These are phyloP conservation scores for Fragosphaeria purpurea DNA, from an alignment of 2,329 filamentous ascomycete species.

Conservation along the genomic window DNA sequence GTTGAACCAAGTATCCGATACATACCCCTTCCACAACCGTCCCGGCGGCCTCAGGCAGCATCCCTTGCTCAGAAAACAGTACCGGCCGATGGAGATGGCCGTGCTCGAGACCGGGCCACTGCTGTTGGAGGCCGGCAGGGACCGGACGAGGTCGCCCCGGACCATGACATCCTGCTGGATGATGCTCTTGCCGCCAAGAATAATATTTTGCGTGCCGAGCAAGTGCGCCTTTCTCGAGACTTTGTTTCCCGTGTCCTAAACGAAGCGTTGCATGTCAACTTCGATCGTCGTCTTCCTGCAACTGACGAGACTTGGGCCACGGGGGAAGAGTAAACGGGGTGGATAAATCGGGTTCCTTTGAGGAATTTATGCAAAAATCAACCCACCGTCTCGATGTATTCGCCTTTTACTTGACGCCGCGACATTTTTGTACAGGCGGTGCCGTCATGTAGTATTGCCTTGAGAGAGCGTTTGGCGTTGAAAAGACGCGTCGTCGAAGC, in stretches of 20 bases:
- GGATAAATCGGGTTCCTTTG: too few relatives aligned
- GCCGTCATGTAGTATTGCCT: too few relatives aligned
- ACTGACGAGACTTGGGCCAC: too few relatives aligned
- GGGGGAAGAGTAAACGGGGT: too few relatives aligned
- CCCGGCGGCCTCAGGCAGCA: constrained; percentile 75
- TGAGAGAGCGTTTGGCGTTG: too few relatives aligned
- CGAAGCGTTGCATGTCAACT: too few relatives aligned
- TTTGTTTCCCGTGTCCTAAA: constrained; percentile 93
- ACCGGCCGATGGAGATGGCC: constrained; percentile 80
- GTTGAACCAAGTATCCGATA: not conserved
- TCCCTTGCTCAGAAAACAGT: constrained; percentile 76
- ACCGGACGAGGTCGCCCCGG: constrained; percentile 72
- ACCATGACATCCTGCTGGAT: constrained; percentile 94
- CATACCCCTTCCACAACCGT: constrained; percentile 64
- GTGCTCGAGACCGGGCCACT: constrained; percentile 34
- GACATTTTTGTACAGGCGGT: constrained; percentile 45
- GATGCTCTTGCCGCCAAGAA: constrained; percentile 89
- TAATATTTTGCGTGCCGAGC: constrained; percentile 94
- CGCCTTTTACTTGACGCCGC: constrained; percentile 68
- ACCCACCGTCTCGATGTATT: constrained; percentile 91
- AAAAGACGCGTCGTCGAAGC: too few relatives aligned
- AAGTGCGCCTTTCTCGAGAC: constrained; percentile 87
- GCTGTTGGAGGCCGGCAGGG: constrained; percentile 30
- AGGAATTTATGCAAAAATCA: too few relatives aligned
- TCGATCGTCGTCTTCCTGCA: too few relatives aligned